Evolutionary conservation across 345 rosid species (phyloP).

Genomic region (Melastoma malabathricum): DNA sequence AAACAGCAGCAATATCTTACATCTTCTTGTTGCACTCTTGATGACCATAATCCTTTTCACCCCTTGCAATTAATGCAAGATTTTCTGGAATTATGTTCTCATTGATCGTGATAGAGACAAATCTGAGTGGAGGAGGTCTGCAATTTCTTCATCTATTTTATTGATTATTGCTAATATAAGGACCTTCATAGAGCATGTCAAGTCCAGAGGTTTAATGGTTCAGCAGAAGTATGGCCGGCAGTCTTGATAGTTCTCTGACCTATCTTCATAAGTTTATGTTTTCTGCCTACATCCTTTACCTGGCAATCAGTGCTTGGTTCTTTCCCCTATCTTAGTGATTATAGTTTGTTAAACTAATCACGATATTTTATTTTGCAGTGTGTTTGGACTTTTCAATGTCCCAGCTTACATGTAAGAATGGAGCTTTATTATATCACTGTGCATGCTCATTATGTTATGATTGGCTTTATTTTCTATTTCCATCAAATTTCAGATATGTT

Average conservation of each 20-base stretch:
- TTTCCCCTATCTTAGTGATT: too few species aligned
- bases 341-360: neutral
- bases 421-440: neutral
- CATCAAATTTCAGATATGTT: conserved; percentile 56
- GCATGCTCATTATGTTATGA: conserved; percentile 8
- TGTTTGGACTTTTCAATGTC: conserved; percentile 93
- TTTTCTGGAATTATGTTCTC: conserved; percentile 86
- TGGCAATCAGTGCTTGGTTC: too few species aligned
- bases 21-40: conserved; percentile 60
- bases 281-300: too few species aligned
- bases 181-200: neutral
- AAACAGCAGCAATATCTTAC: conserved; percentile 74
- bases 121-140: conserved; percentile 94
- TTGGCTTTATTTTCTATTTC: conserved; percentile 4
- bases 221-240: too few species aligned
- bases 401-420: conserved; percentile 74
- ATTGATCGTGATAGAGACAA: conserved; percentile 88
- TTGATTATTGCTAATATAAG: conserved; percentile 6
- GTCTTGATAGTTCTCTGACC: too few species aligned
- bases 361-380: conserved; percentile 40
- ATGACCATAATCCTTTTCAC: conserved; percentile 48
- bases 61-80: conserved; percentile 37
- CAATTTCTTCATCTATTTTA: conserved; percentile 4
- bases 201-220: too few species aligned
- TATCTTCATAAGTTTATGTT: too few species aligned